Evolutionary conservation across 306 rosid species (phyloP), one percentile per base, ranked within the genome.

Genomic region (Prunus mongolica): DNA sequence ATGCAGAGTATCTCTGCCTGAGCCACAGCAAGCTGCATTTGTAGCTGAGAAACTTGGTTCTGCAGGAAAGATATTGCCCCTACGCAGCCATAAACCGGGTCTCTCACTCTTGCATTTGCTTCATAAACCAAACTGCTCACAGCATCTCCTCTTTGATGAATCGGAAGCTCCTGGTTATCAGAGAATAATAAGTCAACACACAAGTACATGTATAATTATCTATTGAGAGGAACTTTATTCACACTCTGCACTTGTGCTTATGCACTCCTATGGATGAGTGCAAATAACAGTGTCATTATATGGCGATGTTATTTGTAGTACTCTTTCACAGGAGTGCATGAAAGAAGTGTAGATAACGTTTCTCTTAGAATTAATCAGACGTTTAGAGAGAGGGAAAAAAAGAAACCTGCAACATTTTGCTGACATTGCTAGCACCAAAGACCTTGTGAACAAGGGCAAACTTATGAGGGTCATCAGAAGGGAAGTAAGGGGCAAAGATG

Each of bases 391-490:
- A 6, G 7, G 25, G 76, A 65, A 64, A 72, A 52, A n/a, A 46
- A 32, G n/a, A 69, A 44, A 85, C 97, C 96, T 89, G 96, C 14
- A 92, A 78, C 91, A 92, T 92, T 78, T 92, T 92, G 82, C 91
- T 89, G 84, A 92, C 81, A 80, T 92, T 92, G 87, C 97, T 92
- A 46, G 97, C 97, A 66, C 97, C 95, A 76, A 92, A 92, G 49
- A 92, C 90, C 89, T 92, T 92, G 83, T 92, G 97, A 38, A 92
- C 97, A 82, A 85, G 87, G 84, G 97, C 87, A 73, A 92, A 92
- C 82, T 89, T 92, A 18, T 83, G 89, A 13, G 91, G 91, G 12
- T 92, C 93, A 74, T 89, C 88, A 0, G 97, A 79, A 56, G 95
- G 97, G 78, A 92, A 92, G 41, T 84, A 92, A 79, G 97, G 97